phyloP scores from a whole-genome alignment of 768 basidiomycete genomes.

The Leucogyrophana mollusca region DNA sequence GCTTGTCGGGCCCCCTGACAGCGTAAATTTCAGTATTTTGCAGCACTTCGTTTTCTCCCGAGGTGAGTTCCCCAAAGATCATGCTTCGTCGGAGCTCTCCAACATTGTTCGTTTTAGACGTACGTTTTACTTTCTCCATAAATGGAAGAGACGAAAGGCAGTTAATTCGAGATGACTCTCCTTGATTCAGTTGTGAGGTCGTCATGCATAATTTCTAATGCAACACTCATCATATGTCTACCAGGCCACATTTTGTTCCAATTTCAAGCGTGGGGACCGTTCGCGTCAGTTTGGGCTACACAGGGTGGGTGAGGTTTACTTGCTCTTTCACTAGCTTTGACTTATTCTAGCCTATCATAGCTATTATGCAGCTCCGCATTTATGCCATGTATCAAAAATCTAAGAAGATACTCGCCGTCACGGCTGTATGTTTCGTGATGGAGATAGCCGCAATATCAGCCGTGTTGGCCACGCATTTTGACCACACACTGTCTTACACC shows the following conservation, averaged over 20 bases:
- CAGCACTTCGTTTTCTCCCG: slow-evolving; percentile 4
- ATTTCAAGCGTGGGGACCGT: slow-evolving; percentile 6
- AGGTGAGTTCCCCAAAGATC: neutral
- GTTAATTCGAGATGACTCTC: too few species aligned
- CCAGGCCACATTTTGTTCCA: slow-evolving; percentile 8
- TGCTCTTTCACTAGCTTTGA: too few species aligned
- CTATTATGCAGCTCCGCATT: slow-evolving; percentile 9
- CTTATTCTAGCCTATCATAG: neutral
- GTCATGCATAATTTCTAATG: too few species aligned
- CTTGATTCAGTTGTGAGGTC: too few species aligned
- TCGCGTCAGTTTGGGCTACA: slow-evolving; percentile 7
- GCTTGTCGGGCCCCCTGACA: neutral
- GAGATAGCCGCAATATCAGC: slow-evolving; percentile 5
- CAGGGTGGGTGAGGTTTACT: neutral
- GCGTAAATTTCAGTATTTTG: slow-evolving; percentile 1
- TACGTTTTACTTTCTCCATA: too few species aligned
- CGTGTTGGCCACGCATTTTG: slow-evolving; percentile 3
- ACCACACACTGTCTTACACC: slow-evolving; percentile 1
- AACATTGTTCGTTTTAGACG: too few species aligned
- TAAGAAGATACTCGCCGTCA: neutral
- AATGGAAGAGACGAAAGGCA: too few species aligned
- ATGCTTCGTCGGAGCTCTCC: too few species aligned
- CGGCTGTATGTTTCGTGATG: slow-evolving; percentile 1
- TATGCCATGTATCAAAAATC: slow-evolving; percentile 10
- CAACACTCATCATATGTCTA: neutral